Base-by-base conservation (phyloP, 2,329 filamentous ascomycete species). In the Hypoxylon sp. region DNA sequence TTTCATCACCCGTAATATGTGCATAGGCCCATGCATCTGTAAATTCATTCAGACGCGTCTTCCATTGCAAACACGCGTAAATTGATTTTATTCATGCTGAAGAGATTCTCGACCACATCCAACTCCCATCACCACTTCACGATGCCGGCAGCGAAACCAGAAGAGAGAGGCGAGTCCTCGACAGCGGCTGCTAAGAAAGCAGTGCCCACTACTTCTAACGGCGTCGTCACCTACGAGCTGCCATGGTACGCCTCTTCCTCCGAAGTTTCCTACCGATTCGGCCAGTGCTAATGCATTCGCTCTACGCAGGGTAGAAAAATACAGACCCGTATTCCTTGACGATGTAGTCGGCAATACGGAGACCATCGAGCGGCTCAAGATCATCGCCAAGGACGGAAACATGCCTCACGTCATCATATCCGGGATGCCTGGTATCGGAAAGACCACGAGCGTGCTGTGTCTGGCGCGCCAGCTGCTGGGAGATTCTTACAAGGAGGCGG, bases 401-500 rank as follows among this genome's bases (percentile, higher is more conserved):
- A 97, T 99, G 93, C 95, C 95, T 2, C 95, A 99, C 77, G 87
- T 99, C 71, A 98, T 99, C 77, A 98, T 99, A 70, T 97, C 92
- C n/a, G 95, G 95, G 58, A 98, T 97, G 92, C 95, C 95, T 17
- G 95, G 95, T 72, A 99, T 98, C 71, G 95, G 95, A 75, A 99
- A 99, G 81, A 99, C 95, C 3, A 98, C 95, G 0, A 97, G 92
- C 53, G 88, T 99, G 53, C 80, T 98, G 60, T 98, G 95, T 73
- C 85, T 99, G 42, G 95, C 95, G 15, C 86, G 94, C 58, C 94
- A 98, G 73, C 78, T 99, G 58, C 82, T 99, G 1, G 95, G 95
- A 7, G 90, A 96, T 71, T 84, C 91, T 24, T 99, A 98, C 81
- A 98, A 97, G 77, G 95, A 99, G 79, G 95, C 95, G 0, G 95